Base-by-base conservation (phyloP, 164 flowering plant species). In the Cinnamomum chago region DNA sequence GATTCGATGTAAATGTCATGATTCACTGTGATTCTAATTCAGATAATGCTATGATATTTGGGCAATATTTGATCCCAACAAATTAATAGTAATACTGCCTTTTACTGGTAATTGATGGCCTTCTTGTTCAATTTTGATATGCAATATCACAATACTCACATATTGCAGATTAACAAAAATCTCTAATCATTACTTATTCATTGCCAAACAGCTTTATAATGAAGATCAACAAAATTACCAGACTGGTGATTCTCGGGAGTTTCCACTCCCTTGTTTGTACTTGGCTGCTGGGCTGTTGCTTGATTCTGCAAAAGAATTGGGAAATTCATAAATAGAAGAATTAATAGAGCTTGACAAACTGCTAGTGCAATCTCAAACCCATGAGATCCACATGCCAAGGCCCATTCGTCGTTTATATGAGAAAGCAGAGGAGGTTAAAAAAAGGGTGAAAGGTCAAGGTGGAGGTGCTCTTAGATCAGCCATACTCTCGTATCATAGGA, bases 201-300 rank as follows among this genome's bases (percentile, higher is more conserved):
- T 23, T 60, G 10, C 1, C 23, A 60, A 60, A 60, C 64, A 60
- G 23, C 64, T 64, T 25, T 13, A n/a, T 22, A n/a, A 13, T 24
- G 28, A 64, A 64, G 28, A 40, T 40, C 3, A 30, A 30, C 18
- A 28, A 30, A 65, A 86, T 60, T 76, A 90, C 97, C 89, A 73
- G 83, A 64, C 71, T 83, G 78, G 50, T 71, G 82, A 76, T 82
- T 82, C 28, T 76, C 84, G 35, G 67, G 85, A 79, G 75, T 77
- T 22, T 83, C 85, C 52, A 74, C 76, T 67, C 82, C 91, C 70
- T 72, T 83, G 78, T 83, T 83, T 72, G 90, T 78, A 77, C 84
- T 85, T 71, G 90, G 22, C 25, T 60, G 80, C 77, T 68, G 81
- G 62, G 71, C 65, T 50, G 25, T 60, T n/a, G 78, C 62, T 64